Evolutionary conservation across 306 rosid species (phyloP), one percentile per base, ranked within the genome.

Genomic region (Boehmeria nivea): DNA sequence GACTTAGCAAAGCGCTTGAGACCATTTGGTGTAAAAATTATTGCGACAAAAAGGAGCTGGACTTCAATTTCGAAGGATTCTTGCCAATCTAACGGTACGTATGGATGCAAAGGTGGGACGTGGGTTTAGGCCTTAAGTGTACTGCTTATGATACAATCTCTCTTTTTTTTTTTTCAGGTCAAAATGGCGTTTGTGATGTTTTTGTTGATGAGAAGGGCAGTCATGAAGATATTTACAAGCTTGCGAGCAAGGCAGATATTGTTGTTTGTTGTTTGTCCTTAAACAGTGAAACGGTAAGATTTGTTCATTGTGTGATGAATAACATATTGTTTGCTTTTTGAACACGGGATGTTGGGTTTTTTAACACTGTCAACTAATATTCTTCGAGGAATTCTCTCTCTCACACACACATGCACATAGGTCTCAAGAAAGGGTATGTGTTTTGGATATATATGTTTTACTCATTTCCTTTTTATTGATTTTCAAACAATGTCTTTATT

Each of bases 11-110:
- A 66, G 74, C 79, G 95, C 60, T 74, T 90, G 78, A 75, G 50
- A 36, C 88, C 94, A 17, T 90, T 90, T 63, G 95, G 94, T 63
- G 98, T 90, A 17, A 80, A 79, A 78, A 72, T 90, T 57, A 80
- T 86, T 66, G 98, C 95, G 37, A 82, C 94, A 39, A 90, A 90
- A 75, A 75, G 95, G 59, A 86, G 81, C 49, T 90, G 98, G 98
- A 58, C 54, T 43, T 64, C 79, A 50, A 44, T 62, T 60, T 64
- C 55, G 18, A 37, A 52, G 20, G 19, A 59, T 17, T 36, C 75
- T 51, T 50, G 54, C 54, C 66, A 65, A 43, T 49, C 47, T 65
- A 57, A 69, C 50, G 76, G 77, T 78, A 60, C 43, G 73, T 59
- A n/a, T 60, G 44, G 48, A 49, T 43, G 31, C 67, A 59, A 43